Conservation (phyloP, 2,329 filamentous ascomycete species). For the Trichothecium sympodiale region DNA sequence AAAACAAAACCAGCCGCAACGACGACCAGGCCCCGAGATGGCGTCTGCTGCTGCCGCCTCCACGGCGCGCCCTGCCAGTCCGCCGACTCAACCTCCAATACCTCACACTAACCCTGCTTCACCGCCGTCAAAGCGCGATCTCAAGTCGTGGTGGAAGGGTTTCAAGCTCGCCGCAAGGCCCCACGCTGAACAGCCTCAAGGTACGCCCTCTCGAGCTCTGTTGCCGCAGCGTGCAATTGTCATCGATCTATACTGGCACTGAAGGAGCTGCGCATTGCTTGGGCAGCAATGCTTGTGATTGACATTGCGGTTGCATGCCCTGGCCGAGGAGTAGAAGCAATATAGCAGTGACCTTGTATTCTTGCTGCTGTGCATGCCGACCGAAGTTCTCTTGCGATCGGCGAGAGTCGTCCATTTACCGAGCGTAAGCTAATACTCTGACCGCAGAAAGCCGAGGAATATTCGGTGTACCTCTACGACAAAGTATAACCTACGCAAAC, state of each 20-base stretch:
- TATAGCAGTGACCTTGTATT: too few relatives aligned
- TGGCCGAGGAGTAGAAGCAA: too few relatives aligned
- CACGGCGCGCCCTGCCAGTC: slow-evolving; percentile 20
- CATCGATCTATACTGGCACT: too few relatives aligned
- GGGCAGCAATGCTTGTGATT: too few relatives aligned
- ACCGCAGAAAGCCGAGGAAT: slow-evolving; percentile 53
- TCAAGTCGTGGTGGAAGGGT: slow-evolving; percentile 95
- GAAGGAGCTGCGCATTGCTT: too few relatives aligned
- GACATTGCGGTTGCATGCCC: too few relatives aligned
- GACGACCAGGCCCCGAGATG: slow-evolving; percentile 13
- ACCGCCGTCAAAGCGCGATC: slow-evolving; percentile 73
- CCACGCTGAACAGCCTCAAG: slow-evolving; percentile 35
- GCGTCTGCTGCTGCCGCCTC: slow-evolving; percentile 20
- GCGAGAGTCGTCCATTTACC: neutral
- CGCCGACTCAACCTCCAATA: slow-evolving; percentile 13
- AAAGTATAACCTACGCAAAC: slow-evolving; percentile 95
- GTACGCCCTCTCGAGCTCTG: slow-evolving; percentile 22
- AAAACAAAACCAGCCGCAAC: slow-evolving; percentile 18
- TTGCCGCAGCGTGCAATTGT: too few relatives aligned
- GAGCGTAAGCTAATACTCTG: slow-evolving; percentile 3
- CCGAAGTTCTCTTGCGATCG: neutral
- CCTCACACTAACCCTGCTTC: slow-evolving; percentile 40
- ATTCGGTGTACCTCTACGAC: slow-evolving; percentile 84
- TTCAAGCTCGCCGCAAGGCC: slow-evolving; percentile 64
- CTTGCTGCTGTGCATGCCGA: neutral